Evolutionary conservation across 306 rosid genomes (phyloP), one percentile per base, ranked within the genome.

Genomic region (Sechiopsis laciniata): DNA sequence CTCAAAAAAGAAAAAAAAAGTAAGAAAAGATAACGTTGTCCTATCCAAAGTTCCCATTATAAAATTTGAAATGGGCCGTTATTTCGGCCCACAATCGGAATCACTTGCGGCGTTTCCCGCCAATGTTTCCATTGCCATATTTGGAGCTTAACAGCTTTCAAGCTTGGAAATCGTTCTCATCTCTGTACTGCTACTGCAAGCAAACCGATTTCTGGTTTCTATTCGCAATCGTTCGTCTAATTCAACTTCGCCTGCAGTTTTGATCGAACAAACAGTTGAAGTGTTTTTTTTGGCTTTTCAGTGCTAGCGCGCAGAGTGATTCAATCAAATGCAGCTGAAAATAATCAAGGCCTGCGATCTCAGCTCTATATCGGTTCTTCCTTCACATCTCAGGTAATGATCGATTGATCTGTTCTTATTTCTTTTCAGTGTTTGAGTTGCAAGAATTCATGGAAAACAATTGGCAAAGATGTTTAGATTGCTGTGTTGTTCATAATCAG

Each of bases 261-360:
- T 32, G 24, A 12, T 55, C 35, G 19, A 55, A 7, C 17, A 26
- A n/a, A n/a, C n/a, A 32, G 52, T 55, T 9, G 32, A 16, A 55
- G 64, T 11, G 52, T 32, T n/a, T 37, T 40, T 40, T 1, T 54
- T 19, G 24, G 24, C 55, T 57, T 71, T 61, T 56, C 6, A 37
- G 66, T 46, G 17, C 17, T 65, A 64, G 50, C 65, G 22, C 68
- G 53, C 7, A 62, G 75, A 12, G 69, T 16, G 75, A 35, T 50
- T 66, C 64, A 24, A 67, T 76, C 35, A 52, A 63, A 87, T 84
- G 83, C 82, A 74, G 83, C 78, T 94, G 84, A 91, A 86, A 87
- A 94, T 94, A 76, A 94, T 91, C 84, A 94, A 89, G 82, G 96
- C 88, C 75, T 83, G 84, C 76, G 99, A 94, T 85, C 85, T 94